Conservation (phyloP, 257 asterid genomes). For the Fraxinus anomala region DNA sequence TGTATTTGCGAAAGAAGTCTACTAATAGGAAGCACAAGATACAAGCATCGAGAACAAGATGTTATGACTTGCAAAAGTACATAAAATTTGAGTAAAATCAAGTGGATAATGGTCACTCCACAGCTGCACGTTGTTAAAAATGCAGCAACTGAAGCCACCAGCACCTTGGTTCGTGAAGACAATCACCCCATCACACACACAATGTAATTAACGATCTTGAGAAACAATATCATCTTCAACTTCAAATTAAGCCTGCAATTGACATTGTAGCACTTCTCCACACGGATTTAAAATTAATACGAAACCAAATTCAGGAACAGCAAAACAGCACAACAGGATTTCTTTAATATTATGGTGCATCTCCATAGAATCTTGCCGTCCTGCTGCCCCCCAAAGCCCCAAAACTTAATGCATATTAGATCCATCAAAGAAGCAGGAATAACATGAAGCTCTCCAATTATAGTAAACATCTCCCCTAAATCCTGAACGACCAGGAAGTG, state of each 20-base stretch:
- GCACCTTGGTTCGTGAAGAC: not conserved
- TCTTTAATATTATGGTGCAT: not conserved
- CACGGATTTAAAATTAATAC: not conserved
- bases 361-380: not conserved
- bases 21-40: not conserved
- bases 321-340: not conserved
- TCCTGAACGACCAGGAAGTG: no score
- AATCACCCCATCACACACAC: not conserved
- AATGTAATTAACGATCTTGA: not conserved
- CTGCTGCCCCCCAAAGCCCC: not conserved
- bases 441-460: no score
- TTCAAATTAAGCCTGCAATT: not conserved
- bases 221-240: not conserved
- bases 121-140: not conserved
- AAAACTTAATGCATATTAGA: not conserved
- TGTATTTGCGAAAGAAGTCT: not conserved
- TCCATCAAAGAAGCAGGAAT: no score
- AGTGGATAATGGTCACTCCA: not conserved
- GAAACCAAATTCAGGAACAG: not conserved
- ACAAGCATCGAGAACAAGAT: not conserved
- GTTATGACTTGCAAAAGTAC: not conserved
- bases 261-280: not conserved
- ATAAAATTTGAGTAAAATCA: no score
- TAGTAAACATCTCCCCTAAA: no score
- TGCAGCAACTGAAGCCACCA: not conserved